Conservation (phyloP, 805 yeast species). For the Metschnikowia orientalis region DNA sequence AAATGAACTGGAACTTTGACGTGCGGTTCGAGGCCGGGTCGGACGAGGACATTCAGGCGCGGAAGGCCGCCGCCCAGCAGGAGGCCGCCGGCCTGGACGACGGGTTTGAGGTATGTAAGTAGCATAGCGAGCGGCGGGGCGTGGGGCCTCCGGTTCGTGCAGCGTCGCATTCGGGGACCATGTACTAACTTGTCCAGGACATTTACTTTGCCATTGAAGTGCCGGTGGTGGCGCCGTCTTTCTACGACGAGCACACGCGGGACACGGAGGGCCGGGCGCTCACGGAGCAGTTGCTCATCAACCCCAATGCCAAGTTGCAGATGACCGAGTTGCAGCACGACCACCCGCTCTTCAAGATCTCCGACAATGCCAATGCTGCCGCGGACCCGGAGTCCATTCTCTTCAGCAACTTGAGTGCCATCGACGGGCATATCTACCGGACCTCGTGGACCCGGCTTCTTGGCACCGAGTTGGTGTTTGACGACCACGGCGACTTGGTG, state of each 20-base stretch:
- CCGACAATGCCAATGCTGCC: slow-evolving; percentile 26
- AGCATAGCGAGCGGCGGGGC: slow-evolving; percentile 6
- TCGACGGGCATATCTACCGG: slow-evolving; percentile 52
- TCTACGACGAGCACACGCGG: slow-evolving; percentile 13
- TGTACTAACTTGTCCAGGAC: slow-evolving; percentile 19
- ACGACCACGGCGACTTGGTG: slow-evolving; percentile 39
- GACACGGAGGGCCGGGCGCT: slow-evolving; percentile 7
- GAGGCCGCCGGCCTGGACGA: slow-evolving; percentile 8
- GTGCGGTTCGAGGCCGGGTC: slow-evolving; percentile 82
- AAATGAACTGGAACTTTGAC: slow-evolving; percentile 89
- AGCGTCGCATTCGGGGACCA: too few relatives aligned
- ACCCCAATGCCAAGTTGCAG: slow-evolving; percentile 40
- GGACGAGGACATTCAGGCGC: slow-evolving; percentile 70
- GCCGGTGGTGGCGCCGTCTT: slow-evolving; percentile 19
- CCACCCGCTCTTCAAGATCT: slow-evolving; percentile 34
- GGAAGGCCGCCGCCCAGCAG: slow-evolving; percentile 28
- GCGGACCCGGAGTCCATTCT: slow-evolving; percentile 17
- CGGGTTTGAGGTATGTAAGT: slow-evolving; percentile 19
- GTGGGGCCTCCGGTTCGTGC: too few relatives aligned
- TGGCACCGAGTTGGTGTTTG: slow-evolving; percentile 62
- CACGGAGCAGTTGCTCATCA: slow-evolving; percentile 27
- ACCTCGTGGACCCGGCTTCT: slow-evolving; percentile 74
- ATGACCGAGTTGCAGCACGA: slow-evolving; percentile 30
- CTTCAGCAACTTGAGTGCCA: slow-evolving; percentile 28
- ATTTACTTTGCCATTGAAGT: slow-evolving; percentile 23